Base-by-base conservation (phyloP, 2,329 filamentous ascomycete species). In the Talaromyces sp. region DNA sequence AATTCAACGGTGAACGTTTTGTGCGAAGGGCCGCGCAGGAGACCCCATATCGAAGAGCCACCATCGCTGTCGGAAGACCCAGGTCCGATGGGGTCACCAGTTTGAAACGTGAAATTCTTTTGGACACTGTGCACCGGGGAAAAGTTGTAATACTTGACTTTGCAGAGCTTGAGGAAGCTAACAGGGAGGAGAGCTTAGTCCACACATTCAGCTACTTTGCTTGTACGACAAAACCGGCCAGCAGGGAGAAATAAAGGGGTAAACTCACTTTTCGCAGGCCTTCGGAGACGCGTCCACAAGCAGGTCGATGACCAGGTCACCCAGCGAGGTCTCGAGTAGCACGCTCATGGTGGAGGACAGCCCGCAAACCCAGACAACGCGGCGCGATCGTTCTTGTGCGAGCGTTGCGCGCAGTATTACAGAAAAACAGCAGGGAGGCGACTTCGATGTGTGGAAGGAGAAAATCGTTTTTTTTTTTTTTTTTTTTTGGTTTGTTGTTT, bases 91-190 rank as follows among this genome's bases (percentile, higher is more conserved):
- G 93, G 93, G 71, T 98, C 95, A 73, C 93, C 93, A 32, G 91
- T 96, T 77, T 98, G 93, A 77, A 96, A 96, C 63, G 93, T 96
- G 77, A 97, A 98, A 77, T 91, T 87, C 74, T 93, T 95, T 73
- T 97, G 95, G 41, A 99, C 86, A 66, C 89, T 92, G 78, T 97
- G 91, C 58, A 98, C 80, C 27, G 93, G 95, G 6, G 92, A 88
- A 75, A 96, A 98, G 80, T 98, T 98, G 86, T 97, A 99, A 80
- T 98, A 99, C 80, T 97, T 99, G 77, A 92, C 82, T 80, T 98
- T 98, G 86, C 95, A 97, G 68, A 99, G 90, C 83, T 99, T 98
- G 60, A 99, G 81, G 76, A 99, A 98, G 83, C 91, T 96, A 76
- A 64, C 73, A 70, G 67, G 64, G 64, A 68, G 55, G 70, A 75